phyloP scores from a whole-genome alignment of 23 red algal species.

The Gracilaria domingensis region DNA sequence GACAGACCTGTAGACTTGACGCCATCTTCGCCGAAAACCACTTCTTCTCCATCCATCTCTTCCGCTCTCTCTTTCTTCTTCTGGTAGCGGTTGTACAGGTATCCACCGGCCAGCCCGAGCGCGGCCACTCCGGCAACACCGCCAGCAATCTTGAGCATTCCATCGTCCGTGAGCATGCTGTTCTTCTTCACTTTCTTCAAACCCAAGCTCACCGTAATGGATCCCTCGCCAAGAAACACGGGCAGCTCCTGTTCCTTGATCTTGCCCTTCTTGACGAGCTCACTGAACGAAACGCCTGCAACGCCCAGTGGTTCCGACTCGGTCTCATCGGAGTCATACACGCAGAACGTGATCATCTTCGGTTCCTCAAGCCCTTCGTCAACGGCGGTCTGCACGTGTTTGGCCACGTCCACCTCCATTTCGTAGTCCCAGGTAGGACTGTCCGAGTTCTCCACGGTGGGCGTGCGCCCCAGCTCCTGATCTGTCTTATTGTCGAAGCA shows the following conservation, averaged over 20 bases:
- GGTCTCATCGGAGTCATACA: conserved; percentile 42
- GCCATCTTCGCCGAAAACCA: background rate
- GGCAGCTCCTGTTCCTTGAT: conserved; percentile 40
- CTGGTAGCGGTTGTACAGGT: conserved; percentile 44
- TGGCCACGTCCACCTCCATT: conserved; percentile 43
- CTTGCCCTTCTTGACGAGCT: conserved; percentile 54
- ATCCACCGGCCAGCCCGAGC: conserved; percentile 7
- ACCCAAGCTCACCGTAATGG: conserved; percentile 15
- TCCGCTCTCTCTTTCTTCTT: conserved; percentile 53
- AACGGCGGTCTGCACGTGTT: conserved; percentile 36
- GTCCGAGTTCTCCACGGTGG: conserved; percentile 18
- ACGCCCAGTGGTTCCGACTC: conserved; percentile 36
- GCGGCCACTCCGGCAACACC: conserved; percentile 51
- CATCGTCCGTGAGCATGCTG: conserved; percentile 45
- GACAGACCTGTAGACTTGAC: background rate
- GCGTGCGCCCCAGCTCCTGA: conserved; percentile 48
- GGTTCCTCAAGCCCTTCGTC: conserved; percentile 31
- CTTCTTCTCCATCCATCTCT: conserved; percentile 24
- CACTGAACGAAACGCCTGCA: conserved; percentile 25
- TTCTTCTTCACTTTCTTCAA: conserved; percentile 55
- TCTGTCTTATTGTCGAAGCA: conserved; percentile 52
- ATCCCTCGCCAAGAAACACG: conserved; percentile 36
- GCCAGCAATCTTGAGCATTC: conserved; percentile 32
- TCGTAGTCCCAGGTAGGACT: conserved; percentile 41
- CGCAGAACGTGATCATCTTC: conserved; percentile 63